Conservation (phyloP, 495 filamentous ascomycete species). For the Glarea lozoyensis region DNA sequence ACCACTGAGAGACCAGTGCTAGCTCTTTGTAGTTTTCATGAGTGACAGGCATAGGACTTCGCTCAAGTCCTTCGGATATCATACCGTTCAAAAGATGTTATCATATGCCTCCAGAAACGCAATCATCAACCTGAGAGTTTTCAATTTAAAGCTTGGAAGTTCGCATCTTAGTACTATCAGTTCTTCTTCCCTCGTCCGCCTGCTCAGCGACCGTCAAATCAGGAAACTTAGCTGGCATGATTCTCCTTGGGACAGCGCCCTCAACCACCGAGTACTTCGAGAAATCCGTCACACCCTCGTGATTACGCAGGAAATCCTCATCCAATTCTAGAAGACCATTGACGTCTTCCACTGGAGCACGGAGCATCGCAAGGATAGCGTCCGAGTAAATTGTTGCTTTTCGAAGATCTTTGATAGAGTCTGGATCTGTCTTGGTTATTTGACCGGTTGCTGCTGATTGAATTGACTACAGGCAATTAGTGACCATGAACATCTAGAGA, state of each 20-base stretch:
- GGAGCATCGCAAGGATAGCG: slow-evolving; percentile 66
- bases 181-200: slow-evolving; percentile 66
- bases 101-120: no score
- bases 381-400: slow-evolving; percentile 72
- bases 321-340: slow-evolving; percentile 70
- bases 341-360: slow-evolving; percentile 47
- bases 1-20: no score
- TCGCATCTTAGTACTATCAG: slow-evolving; percentile 49
- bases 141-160: slow-evolving; percentile 12
- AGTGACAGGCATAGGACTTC: no score
- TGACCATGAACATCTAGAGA: not conserved
- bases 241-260: slow-evolving; percentile 56
- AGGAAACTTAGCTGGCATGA: slow-evolving; percentile 70
- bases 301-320: slow-evolving; percentile 68
- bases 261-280: slow-evolving; percentile 60
- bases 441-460: slow-evolving; percentile 62
- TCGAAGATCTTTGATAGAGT: slow-evolving; percentile 45
- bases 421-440: slow-evolving; percentile 35
- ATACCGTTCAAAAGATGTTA: no score
- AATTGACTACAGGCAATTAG: slow-evolving; percentile 38
- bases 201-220: slow-evolving; percentile 69
- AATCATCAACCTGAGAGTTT: no score
- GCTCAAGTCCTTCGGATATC: no score
- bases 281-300: slow-evolving; percentile 59
- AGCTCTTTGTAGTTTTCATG: no score